Evolutionary conservation across 257 asterid species (phyloP).

Genomic region (Agastache rugosa): DNA sequence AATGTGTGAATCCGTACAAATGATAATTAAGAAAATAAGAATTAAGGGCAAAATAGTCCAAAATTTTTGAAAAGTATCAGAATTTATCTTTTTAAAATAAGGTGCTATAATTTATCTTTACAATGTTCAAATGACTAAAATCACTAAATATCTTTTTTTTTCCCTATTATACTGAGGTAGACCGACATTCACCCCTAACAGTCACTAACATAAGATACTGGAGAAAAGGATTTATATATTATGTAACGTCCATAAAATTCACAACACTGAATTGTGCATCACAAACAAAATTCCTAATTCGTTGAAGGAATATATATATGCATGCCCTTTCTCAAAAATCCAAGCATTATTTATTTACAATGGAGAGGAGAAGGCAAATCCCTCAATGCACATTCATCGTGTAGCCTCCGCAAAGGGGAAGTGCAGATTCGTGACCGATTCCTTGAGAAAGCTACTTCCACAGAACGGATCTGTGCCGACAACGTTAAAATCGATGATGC

Average conservation of each 20-base stretch:
- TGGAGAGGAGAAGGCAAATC: background rate
- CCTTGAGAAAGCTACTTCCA: slow-evolving; percentile 46
- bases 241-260: background rate
- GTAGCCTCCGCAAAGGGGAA: slow-evolving; percentile 39
- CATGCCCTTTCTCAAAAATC: background rate
- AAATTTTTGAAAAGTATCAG: too few relatives aligned
- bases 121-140: too few relatives aligned
- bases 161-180: too few relatives aligned
- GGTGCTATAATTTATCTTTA: too few relatives aligned
- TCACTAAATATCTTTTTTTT: too few relatives aligned
- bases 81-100: too few relatives aligned
- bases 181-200: too few relatives aligned
- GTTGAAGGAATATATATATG: too few relatives aligned
- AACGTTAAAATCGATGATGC: slow-evolving; percentile 18
- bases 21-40: too few relatives aligned
- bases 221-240: background rate
- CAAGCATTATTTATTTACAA: slow-evolving; percentile 33
- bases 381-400: background rate
- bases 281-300: background rate
- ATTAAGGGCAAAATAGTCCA: too few relatives aligned
- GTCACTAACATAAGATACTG: background rate
- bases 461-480: slow-evolving; percentile 43
- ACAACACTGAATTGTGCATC: background rate
- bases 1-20: too few relatives aligned
- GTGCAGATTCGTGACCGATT: slow-evolving; percentile 41